Base-by-base conservation (phyloP, 2,329 filamentous ascomycete genomes). In the Colletotrichum falcatum region DNA sequence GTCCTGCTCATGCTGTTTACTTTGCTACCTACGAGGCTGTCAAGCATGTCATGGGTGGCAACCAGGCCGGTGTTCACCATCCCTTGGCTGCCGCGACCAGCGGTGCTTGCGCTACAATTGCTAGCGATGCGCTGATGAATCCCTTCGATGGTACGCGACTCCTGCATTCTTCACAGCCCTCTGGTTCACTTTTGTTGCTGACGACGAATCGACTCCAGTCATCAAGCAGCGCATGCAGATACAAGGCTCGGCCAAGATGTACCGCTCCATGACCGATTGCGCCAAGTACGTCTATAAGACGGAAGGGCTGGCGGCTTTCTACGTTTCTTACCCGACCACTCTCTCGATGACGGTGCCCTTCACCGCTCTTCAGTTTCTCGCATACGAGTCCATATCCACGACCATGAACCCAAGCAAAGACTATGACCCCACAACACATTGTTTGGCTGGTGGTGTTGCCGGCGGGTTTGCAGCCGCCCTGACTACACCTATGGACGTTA, bases 171-270 rank as follows among this genome's bases (percentile, higher is more conserved):
- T 23, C 16, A 14, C 26, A 20, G 11, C 37, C 37, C 16, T 18
- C 7, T 12, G 26, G 16, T 9, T 35, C 14, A 12, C n/a, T n/a
- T n/a, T 59, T 14, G 28, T 44, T 48, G 35, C 26, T 68, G 33
- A 70, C 66, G 3, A 26, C 23, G 23, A 46, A 3, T 49, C 44
- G 3, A 46, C 30, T 37, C 37, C 77, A 98, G 96, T 99, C 72
- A 97, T 99, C 85, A 99, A 99, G 84, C 96, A 99, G 82, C 93
- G 96, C 77, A 99, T 99, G 96, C 96, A 99, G 82, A 93, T 99
- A 70, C 94, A 97, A 80, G 93, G 96, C 77, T 98, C 95, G n/a
- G 90, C 91, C 74, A 89, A 88, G 75, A 90, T 91, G 84, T 97
- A 98, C 84, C 92, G 91, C 76, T 94, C 92, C 28, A 91, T 98